Conservation (phyloP, 352 stramenopile genomes). For the Pythium scleroteichum region DNA sequence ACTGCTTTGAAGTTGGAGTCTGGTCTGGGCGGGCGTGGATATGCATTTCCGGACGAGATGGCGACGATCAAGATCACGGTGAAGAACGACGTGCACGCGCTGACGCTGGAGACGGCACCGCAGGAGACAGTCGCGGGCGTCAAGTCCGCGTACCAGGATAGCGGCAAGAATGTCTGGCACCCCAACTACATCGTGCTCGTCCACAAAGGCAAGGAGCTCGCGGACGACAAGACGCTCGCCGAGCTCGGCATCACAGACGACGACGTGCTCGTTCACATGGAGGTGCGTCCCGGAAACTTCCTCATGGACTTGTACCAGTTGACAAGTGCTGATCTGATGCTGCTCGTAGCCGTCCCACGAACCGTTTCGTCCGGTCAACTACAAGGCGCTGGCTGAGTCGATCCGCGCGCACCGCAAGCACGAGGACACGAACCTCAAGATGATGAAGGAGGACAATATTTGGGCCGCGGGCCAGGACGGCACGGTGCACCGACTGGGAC, state of each 20-base stretch:
- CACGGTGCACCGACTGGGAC: slow-evolving; percentile 75
- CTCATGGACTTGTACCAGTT: neutral
- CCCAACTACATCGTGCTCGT: slow-evolving; percentile 82
- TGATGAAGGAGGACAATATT: slow-evolving; percentile 89
- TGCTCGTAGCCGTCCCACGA: slow-evolving; percentile 56
- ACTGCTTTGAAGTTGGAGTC: slow-evolving; percentile 33
- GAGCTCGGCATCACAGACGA: slow-evolving; percentile 73
- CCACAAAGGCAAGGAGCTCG: slow-evolving; percentile 84
- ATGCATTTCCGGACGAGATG: slow-evolving; percentile 19
- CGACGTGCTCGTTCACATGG: slow-evolving; percentile 85
- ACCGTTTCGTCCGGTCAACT: slow-evolving; percentile 87
- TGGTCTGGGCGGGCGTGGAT: slow-evolving; percentile 9
- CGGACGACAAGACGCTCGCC: slow-evolving; percentile 84
- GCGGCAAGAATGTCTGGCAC: slow-evolving; percentile 58
- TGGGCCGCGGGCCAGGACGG: slow-evolving; percentile 80
- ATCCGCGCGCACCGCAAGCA: slow-evolving; percentile 79
- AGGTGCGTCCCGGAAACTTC: slow-evolving; percentile 30
- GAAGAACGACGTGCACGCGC: slow-evolving; percentile 74
- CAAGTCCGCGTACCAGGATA: slow-evolving; percentile 84
- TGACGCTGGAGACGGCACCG: slow-evolving; percentile 68
- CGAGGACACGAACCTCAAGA: slow-evolving; percentile 81
- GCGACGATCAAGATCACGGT: slow-evolving; percentile 76
- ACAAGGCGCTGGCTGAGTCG: slow-evolving; percentile 76
- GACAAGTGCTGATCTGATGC: neutral
- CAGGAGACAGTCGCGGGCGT: slow-evolving; percentile 77